Evolutionary conservation across 2,329 filamentous ascomycete genomes (phyloP), one percentile per base, ranked within the genome.

Genomic region (Dothidotthia symphoricarpi): DNA sequence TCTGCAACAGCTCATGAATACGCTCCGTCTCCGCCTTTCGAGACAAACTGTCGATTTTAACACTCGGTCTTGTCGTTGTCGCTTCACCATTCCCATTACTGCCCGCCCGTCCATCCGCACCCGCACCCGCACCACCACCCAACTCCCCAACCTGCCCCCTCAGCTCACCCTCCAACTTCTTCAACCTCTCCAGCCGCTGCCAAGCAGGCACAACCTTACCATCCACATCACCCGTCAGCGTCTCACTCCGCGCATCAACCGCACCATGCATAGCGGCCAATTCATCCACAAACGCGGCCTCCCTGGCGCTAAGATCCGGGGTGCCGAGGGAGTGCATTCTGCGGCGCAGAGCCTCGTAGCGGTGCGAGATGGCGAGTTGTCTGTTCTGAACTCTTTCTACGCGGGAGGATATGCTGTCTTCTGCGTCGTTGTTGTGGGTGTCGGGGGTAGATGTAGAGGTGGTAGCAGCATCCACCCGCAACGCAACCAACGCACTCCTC

Each of bases 381-480:
- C 76, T 75, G 26, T 71, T 68, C 43, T 73, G 73, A 8, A 78
- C 81, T 24, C 67, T 68, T 25, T 73, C 63, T 25, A 86, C 69
- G 8, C 83, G 76, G 16, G 74, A 68, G 40, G 82, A 77, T 28
- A 87, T 76, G 14, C 71, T 71, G 22, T 73, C 69, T 5, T 52
- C 49, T 15, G 39, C 34, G 14, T 72, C 71, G 41, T 82, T 79
- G 28, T 76, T 75, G 5, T 22, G 19, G 5, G 5, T 9, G 19
- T 22, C 19, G 19, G n/a, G n/a, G n/a, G n/a, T n/a, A n/a, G n/a
- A n/a, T n/a, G 19, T 9, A 22, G 19, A 22, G 3, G 80, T 80
- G 5, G 77, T 80, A 41, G 88, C 78, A 27, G 73, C 73, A 47
- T 89, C 84, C 19, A 89, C 80, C 50, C 80, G 79, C 26, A 73